Evolutionary conservation across 306 rosid species (phyloP).

Genomic region (Morella rubra): DNA sequence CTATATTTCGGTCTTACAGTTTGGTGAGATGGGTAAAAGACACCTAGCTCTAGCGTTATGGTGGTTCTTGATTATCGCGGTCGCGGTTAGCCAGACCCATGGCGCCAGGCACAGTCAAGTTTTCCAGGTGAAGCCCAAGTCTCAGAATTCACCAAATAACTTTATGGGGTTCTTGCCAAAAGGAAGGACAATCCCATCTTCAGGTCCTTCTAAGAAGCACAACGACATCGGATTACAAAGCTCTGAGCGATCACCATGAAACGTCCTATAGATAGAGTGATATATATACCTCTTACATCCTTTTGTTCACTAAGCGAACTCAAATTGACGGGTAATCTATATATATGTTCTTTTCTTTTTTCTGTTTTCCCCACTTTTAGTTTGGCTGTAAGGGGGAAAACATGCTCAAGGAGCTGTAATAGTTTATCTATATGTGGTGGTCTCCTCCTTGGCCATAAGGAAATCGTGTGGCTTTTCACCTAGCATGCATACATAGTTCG

Average conservation of each 20-base stretch:
- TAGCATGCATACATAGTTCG: constrained; percentile 9
- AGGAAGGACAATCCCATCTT: constrained; percentile 63
- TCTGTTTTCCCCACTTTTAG: not conserved
- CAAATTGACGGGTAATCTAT: constrained; percentile 32
- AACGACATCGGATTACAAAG: constrained; percentile 54
- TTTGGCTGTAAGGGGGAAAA: constrained; percentile 19
- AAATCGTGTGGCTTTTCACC: constrained; percentile 1
- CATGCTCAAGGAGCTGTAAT: constrained; percentile 10
- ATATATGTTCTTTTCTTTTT: not conserved
- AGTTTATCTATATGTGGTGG: not conserved
- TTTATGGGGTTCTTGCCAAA: constrained; percentile 65
- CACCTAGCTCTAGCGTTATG: constrained; percentile 24
- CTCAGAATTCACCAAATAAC: constrained; percentile 28
- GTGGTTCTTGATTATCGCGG: constrained; percentile 34
- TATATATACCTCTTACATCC: not conserved
- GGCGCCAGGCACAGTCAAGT: constrained; percentile 40
- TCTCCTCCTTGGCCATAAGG: constrained; percentile 16
- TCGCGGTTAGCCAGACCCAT: constrained; percentile 29
- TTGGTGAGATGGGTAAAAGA: constrained; percentile 48
- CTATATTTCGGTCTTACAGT: constrained; percentile 10
- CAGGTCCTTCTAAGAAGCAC: constrained; percentile 88
- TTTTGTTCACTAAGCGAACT: not conserved
- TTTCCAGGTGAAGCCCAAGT: constrained; percentile 42
- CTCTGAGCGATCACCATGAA: constrained; percentile 49
- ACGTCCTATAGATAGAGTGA: constrained; percentile 1